Evolutionary conservation across 371 early-diverging fungal genomes (phyloP), one percentile per base, ranked within the genome.

Genomic region (Rhizopus microsporus): DNA sequence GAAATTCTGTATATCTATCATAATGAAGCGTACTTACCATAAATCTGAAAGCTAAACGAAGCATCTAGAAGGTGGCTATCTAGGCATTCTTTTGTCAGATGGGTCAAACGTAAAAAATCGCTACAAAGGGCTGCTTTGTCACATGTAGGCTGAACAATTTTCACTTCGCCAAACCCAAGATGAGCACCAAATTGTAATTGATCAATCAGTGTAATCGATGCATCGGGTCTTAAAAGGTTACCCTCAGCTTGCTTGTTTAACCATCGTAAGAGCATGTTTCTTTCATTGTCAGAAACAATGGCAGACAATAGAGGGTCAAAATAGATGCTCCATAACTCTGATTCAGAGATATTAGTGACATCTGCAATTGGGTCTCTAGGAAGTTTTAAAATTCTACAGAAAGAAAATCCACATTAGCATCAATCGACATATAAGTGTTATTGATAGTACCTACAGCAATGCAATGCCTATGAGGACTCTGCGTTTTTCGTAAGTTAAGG

Each of bases 161-260:
- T 44, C 35, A 54, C 55, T n/a, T 54, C 16, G 32, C 35, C 55
- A 55, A 44, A 46, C 12, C 44, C 55, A 55, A 55, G 35, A 46
- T 32, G 30, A 31, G 35, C 45, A 44, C 46, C 46, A 54, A 54
- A 32, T 5, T 54, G 33, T 39, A 54, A 23, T 45, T 54, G 55
- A 33, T 45, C 45, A 31, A 54, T 44, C 43, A 45, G 0, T 34
- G 45, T 42, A n/a, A 34, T 32, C 6, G 32, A 40, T 42, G 45
- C 45, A 29, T 54, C 44, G 5, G 55, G 45, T 54, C 23, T 40
- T 34, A 54, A 33, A 43, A 45, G 55, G 33, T 30, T 40, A 7
- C 30, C 35, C 42, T 53, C 42, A 30, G 30, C 13, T 43, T 53
- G 39, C 35, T 42, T 53, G n/a, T 53, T 53, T 30, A 43, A 30